Percentiles rank a stretch among this genome's conserved stretches.
Evolutionary conservation across 108 stramenopile species (phyloP).

Genomic region (Pseudonitzschia multiseries): DNA sequence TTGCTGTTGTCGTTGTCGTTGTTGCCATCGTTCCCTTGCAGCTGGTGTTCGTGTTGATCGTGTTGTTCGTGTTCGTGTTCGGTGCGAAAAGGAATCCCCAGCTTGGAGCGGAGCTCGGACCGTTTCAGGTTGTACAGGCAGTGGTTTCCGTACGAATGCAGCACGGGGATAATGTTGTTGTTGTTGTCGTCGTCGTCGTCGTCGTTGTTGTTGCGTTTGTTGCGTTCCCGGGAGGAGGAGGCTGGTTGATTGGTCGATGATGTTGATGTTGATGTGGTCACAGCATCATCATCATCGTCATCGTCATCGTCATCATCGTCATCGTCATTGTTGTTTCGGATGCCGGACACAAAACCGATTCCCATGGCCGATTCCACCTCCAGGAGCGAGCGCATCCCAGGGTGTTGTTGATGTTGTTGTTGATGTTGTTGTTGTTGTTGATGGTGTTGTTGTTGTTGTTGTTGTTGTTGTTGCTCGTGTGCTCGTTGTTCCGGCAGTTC

Average conservation of each 20-base stretch:
- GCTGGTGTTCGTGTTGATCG: no score
- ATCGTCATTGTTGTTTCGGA: no score
- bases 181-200: no score
- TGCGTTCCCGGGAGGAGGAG: no score
- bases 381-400: not conserved
- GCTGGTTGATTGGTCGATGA: no score
- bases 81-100: conserved; percentile 65
- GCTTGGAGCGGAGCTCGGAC: conserved; percentile 39
- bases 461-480: not conserved
- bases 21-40: no score
- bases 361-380: not conserved
- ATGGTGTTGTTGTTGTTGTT: not conserved
- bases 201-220: no score
- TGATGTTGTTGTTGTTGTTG: not conserved
- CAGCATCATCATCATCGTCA: no score
- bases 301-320: no score
- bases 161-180: conserved; percentile 59
- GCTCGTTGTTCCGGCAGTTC: conserved; percentile 15
- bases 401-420: no score
- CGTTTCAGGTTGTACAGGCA: conserved; percentile 85
- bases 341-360: conserved; percentile 47
- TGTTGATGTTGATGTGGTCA: no score
- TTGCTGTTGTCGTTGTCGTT: no score
- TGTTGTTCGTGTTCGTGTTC: not conserved
- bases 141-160: conserved; percentile 88